Evolutionary conservation across 1,284 basidiomycete genomes (phyloP).

Genomic region (Cystobasidium pallidum): DNA sequence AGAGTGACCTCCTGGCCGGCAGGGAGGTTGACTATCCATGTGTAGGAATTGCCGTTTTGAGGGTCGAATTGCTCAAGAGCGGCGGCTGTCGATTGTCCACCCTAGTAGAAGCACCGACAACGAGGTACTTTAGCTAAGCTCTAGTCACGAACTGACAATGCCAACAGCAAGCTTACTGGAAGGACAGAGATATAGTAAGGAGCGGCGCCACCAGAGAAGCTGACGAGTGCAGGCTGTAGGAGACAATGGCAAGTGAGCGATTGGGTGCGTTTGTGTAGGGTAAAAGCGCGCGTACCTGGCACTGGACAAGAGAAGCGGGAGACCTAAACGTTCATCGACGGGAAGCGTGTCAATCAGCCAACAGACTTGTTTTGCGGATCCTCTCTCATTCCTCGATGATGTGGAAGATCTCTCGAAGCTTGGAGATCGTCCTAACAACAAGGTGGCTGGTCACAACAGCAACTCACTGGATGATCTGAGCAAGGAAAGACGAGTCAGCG

Average conservation of each 20-base stretch:
- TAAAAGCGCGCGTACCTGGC: slow-evolving; percentile 25
- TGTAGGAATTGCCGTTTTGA: slow-evolving; percentile 50
- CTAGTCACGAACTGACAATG: too few species aligned
- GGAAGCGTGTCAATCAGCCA: not conserved
- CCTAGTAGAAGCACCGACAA: slow-evolving; percentile 23
- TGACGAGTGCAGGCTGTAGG: slow-evolving; percentile 31
- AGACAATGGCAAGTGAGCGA: not conserved
- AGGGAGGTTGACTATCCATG: slow-evolving; percentile 53
- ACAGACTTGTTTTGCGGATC: not conserved
- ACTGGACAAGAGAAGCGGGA: slow-evolving; percentile 45
- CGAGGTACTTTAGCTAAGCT: not conserved
- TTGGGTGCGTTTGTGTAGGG: not conserved
- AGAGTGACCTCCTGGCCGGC: slow-evolving; percentile 52
- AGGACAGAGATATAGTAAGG: slow-evolving; percentile 48
- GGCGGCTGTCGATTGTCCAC: slow-evolving; percentile 49
- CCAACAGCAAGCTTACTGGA: slow-evolving; percentile 5
- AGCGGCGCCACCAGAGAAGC: slow-evolving; percentile 42
- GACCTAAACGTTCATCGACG: slow-evolving; percentile 16
- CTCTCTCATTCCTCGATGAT: slow-evolving; percentile 1
- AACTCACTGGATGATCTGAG: slow-evolving; percentile 24
- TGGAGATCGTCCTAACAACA: slow-evolving; percentile 4
- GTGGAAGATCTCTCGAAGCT: not conserved
- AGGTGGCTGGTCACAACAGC: slow-evolving; percentile 29
- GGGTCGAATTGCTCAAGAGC: slow-evolving; percentile 49
- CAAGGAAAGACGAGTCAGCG: slow-evolving; percentile 13